A percentile compares a stretch with the other conserved stretches of the same genome.
Conservation (phyloP, 139 green algal genomes). For the Protoeuglena noctilucae region DNA sequence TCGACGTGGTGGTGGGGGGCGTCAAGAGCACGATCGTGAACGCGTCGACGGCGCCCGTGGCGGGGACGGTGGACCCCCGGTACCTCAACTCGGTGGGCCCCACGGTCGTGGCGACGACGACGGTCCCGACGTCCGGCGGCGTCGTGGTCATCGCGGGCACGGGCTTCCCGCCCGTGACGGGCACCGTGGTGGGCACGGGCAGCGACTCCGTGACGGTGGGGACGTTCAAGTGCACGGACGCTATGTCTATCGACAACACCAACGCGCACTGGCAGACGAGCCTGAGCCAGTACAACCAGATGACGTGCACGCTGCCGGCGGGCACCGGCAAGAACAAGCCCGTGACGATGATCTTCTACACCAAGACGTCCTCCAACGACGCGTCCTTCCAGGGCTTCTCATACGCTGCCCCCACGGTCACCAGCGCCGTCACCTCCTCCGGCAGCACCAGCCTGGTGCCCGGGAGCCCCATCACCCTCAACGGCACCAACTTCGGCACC, state of each 20-base stretch:
- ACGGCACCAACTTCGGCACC: slow-evolving; percentile 12
- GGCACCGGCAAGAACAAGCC: neutral
- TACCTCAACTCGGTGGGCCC: no score
- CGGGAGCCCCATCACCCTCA: slow-evolving; percentile 8
- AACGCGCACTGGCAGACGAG: no score
- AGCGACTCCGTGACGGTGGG: neutral
- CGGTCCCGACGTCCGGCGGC: slow-evolving; percentile 10
- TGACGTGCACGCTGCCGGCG: neutral
- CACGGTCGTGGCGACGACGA: slow-evolving; percentile 1
- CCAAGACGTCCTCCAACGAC: no score
- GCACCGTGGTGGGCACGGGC: neutral
- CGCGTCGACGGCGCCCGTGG: no score
- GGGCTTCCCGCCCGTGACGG: no score
- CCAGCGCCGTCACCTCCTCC: slow-evolving; percentile 3
- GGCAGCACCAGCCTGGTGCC: slow-evolving; percentile 3
- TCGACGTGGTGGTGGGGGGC: no score
- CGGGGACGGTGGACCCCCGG: no score
- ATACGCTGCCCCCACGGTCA: slow-evolving; percentile 1
- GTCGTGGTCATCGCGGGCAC: slow-evolving; percentile 11
- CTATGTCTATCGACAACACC: no score
- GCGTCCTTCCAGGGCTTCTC: neutral
- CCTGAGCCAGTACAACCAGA: no score
- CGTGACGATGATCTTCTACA: neutral
- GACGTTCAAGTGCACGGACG: neutral
- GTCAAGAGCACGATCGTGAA: no score